Conservation (phyloP, 768 basidiomycete species). For the Boletales sp. region DNA sequence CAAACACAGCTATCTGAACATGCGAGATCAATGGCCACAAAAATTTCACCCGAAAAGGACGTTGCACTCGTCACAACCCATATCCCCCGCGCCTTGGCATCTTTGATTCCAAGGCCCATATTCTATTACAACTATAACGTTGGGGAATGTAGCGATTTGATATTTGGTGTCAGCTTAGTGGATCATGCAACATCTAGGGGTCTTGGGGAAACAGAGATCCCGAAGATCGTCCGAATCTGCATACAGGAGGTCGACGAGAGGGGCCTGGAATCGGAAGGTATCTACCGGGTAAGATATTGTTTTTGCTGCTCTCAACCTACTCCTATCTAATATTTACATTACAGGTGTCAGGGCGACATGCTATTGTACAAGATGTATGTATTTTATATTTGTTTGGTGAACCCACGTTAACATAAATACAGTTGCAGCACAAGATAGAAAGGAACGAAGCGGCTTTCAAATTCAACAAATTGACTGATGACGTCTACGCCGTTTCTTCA, state of each 20-base stretch:
- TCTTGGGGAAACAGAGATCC: conserved; percentile 67
- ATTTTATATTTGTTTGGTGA: background rate
- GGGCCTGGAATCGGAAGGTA: conserved; percentile 75
- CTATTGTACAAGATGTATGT: conserved; percentile 77
- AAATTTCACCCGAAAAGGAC: conserved; percentile 71
- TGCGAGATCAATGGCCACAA: conserved; percentile 55
- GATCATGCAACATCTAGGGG: conserved; percentile 86
- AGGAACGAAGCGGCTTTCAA: conserved; percentile 72
- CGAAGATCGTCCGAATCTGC: conserved; percentile 78
- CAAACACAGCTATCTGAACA: conserved; percentile 71
- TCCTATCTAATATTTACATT: conserved; percentile 2
- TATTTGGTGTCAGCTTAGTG: conserved; percentile 84
- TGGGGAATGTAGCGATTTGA: conserved; percentile 82
- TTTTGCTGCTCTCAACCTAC: background rate
- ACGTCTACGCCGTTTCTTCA: conserved; percentile 80
- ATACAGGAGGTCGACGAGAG: conserved; percentile 79
- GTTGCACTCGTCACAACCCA: conserved; percentile 50
- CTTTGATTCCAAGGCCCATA: conserved; percentile 65
- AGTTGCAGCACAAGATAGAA: conserved; percentile 88
- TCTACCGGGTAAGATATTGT: conserved; percentile 59
- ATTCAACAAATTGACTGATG: conserved; percentile 69
- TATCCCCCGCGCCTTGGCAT: conserved; percentile 60
- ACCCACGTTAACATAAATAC: conserved; percentile 6
- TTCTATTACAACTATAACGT: conserved; percentile 77
- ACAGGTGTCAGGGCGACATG: conserved; percentile 82